phyloP scores from a whole-genome alignment of 2,329 filamentous ascomycete genomes.

The Raffaelea albimanens region DNA sequence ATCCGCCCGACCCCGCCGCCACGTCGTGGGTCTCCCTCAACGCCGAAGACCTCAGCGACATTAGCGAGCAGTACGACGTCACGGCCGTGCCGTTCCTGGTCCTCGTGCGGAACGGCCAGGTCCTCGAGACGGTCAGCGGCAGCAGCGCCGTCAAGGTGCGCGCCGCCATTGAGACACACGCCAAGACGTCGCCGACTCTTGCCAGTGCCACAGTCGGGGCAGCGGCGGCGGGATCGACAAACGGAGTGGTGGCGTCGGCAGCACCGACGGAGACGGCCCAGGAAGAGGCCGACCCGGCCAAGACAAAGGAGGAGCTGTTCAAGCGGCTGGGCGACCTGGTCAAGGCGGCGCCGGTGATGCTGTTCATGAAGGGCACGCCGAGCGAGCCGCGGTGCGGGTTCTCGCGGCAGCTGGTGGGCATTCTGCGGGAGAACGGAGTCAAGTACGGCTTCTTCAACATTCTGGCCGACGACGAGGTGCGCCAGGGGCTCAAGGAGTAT shows the following conservation, averaged over 20 bases:
- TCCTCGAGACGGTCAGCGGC: conserved; percentile 79
- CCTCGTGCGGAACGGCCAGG: conserved; percentile 63
- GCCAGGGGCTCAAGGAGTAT: conserved; percentile 91
- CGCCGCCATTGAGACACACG: conserved; percentile 75
- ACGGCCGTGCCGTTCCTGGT: conserved; percentile 90
- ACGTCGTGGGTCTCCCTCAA: conserved; percentile 86
- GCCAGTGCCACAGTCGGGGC: conserved; percentile 1
- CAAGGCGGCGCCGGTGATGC: conserved; percentile 92
- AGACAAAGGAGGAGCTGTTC: conserved; percentile 75
- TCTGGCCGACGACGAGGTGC: conserved; percentile 89
- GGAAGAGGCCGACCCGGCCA: conserved; percentile 36
- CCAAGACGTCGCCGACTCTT: conserved; percentile 32
- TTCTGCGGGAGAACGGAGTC: conserved; percentile 80
- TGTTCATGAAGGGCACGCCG: conserved; percentile 99
- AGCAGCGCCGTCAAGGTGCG: conserved; percentile 82
- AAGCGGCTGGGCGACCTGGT: conserved; percentile 75
- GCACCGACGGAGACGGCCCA: conserved; percentile 22
- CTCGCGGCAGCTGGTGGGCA: conserved; percentile 76
- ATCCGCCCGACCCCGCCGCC: conserved; percentile 56
- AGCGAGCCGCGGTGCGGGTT: conserved; percentile 96
- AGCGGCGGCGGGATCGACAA: conserved; percentile 26
- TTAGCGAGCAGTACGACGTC: conserved; percentile 88
- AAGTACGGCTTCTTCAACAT: conserved; percentile 99
- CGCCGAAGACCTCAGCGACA: conserved; percentile 85
- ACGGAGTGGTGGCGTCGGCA: conserved; percentile 24